These are phyloP conservation scores for Penicillium sp. DNA, from an alignment of 2,329 filamentous ascomycete genomes.

Conservation along the genomic window DNA sequence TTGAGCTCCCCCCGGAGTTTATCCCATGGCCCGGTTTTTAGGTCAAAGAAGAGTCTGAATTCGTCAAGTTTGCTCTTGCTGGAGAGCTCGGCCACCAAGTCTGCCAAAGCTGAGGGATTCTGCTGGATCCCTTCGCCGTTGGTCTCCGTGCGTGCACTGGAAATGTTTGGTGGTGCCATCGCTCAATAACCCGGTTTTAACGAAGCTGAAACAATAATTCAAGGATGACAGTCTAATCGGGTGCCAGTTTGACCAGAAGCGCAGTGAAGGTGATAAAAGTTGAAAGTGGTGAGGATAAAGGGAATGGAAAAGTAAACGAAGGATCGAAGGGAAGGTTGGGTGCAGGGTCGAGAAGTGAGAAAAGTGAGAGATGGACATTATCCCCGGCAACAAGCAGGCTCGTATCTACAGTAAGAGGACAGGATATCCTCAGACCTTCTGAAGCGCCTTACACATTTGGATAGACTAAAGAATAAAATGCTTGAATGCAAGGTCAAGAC, in stretches of 20 bases:
- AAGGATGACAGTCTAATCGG: background rate
- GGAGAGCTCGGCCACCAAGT: constrained; percentile 2
- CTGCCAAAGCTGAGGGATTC: background rate
- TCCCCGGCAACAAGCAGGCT: background rate
- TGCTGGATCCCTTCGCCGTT: background rate
- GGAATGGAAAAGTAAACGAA: background rate
- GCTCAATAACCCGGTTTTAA: background rate
- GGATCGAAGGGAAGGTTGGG: background rate
- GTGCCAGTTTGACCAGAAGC: too few relatives aligned
- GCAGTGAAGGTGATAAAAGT: background rate
- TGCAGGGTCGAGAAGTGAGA: background rate
- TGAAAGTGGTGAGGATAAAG: background rate
- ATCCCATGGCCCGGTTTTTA: constrained; percentile 11
- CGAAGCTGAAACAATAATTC: background rate
- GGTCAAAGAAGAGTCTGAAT: constrained; percentile 24
- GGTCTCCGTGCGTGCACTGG: background rate
- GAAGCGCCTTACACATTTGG: background rate
- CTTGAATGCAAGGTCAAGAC: background rate
- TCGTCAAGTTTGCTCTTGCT: constrained; percentile 12
- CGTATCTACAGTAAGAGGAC: background rate
- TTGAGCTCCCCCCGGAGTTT: constrained; percentile 9
- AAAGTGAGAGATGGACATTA: background rate
- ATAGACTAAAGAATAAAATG: background rate
- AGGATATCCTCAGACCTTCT: too few relatives aligned
- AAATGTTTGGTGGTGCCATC: background rate